Base-by-base conservation (phyloP, 2,329 filamentous ascomycete species). In the Rosellinia necatrix region DNA sequence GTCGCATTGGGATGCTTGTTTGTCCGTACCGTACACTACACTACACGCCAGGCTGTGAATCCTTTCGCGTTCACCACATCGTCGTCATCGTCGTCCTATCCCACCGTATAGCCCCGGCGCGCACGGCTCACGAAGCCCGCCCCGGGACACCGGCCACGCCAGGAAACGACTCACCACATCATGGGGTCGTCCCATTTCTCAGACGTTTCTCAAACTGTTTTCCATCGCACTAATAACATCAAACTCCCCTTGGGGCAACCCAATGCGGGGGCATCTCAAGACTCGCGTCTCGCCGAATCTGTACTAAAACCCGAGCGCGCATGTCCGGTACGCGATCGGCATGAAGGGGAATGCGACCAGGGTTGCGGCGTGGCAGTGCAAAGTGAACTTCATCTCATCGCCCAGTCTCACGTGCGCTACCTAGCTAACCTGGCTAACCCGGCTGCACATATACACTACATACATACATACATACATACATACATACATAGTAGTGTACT, bases 171-270 rank as follows among this genome's bases (percentile, higher is more conserved):
- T 38, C 30, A 43, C 19, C 44, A 40, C 47, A 48, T 51, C 43
- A 58, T 47, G 49, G 58, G 54, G 46, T 57, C 54, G 29, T 58
- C 58, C 35, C 24, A 48, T 50, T 35, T 58, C 44, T 64, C 60
- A 58, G 60, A 53, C 60, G 48, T 49, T 56, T 58, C 48, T 60
- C 50, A 57, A 57, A 53, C 54, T 44, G 43, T 34, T 32, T 43
- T 29, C 30, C 38, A 57, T 53, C 35, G 38, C 49, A 34, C 53
- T 48, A 27, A 25, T 12, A 34, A 44, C 29, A 47, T 43, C 38
- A 53, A 29, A 50, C 49, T 46, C 43, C 48, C 56, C 10, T 59
- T 53, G 47, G 30, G 15, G 29, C 48, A 41, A 37, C 47, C 41
- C 38, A 35, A 42, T 44, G 25, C 35, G 35, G 29, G 48, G 41